phyloP scores from a whole-genome alignment of 176 grass and related monocot species.

The Sorghum bicolor region DNA sequence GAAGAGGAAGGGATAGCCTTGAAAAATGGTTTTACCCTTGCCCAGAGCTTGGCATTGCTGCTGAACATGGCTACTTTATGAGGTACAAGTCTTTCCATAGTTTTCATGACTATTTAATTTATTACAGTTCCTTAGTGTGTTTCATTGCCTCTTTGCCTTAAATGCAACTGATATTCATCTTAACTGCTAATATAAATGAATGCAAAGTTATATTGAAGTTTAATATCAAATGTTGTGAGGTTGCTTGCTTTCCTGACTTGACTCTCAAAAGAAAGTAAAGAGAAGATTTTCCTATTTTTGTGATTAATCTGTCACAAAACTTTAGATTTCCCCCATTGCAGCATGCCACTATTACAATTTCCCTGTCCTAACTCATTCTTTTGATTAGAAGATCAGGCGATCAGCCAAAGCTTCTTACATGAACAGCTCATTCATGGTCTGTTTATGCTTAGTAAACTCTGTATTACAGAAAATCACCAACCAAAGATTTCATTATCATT shows the following conservation, averaged over 20 bases:
- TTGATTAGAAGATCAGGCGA: not conserved
- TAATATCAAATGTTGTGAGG: not conserved
- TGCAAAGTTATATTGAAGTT: not conserved
- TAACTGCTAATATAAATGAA: not conserved
- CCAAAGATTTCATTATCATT: not conserved
- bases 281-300: not conserved
- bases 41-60: conserved; percentile 58
- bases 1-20: conserved; percentile 50
- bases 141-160: not conserved
- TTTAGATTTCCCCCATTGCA: too few species aligned
- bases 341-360: not conserved
- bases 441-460: not conserved
- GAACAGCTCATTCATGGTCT: not conserved
- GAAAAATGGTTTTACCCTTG: conserved; percentile 55
- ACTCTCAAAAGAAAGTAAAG: not conserved
- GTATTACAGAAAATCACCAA: not conserved
- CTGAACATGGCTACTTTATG: conserved; percentile 71
- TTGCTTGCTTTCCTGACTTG: not conserved
- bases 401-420: not conserved
- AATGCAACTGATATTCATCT: not conserved
- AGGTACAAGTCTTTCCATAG: conserved; percentile 26
- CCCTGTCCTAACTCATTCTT: not conserved
- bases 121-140: conserved; percentile 5
- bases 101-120: not conserved
- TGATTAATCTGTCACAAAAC: not conserved